phyloP scores from a whole-genome alignment of 1,139 yeast genomes.

The Eremothecium gossypii region DNA sequence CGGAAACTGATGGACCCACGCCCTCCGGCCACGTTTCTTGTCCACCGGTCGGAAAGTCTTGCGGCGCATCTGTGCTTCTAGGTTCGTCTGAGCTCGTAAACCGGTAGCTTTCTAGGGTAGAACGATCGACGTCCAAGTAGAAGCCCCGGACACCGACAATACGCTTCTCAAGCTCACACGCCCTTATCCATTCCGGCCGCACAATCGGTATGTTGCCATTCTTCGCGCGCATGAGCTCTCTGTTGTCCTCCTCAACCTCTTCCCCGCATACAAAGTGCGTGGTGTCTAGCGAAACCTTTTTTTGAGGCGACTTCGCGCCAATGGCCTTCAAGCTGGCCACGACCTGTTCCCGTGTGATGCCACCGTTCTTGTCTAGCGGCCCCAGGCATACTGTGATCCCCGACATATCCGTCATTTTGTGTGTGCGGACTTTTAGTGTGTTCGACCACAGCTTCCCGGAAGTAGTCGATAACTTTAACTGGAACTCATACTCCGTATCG shows the following conservation, averaged over 20 bases:
- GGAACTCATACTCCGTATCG: slow-evolving; percentile 74
- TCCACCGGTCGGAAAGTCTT: not conserved
- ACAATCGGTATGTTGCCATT: slow-evolving; percentile 88
- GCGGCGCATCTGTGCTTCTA: slow-evolving; percentile 10
- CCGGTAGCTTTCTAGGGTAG: slow-evolving; percentile 27
- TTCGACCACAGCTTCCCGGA: slow-evolving; percentile 79
- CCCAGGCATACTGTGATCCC: slow-evolving; percentile 93
- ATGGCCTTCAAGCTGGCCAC: slow-evolving; percentile 53
- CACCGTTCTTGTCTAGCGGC: slow-evolving; percentile 55
- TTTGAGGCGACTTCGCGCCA: slow-evolving; percentile 79
- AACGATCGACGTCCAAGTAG: slow-evolving; percentile 43
- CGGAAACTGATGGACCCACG: not conserved
- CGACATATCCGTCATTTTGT: slow-evolving; percentile 89
- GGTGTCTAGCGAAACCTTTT: slow-evolving; percentile 73
- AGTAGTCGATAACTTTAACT: slow-evolving; percentile 72
- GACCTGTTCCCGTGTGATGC: slow-evolving; percentile 52
- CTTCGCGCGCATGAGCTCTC: slow-evolving; percentile 53
- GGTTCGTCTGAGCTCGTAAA: slow-evolving; percentile 22
- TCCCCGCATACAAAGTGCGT: slow-evolving; percentile 81
- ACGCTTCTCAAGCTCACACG: slow-evolving; percentile 82
- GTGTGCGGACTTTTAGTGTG: slow-evolving; percentile 63
- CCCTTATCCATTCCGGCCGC: slow-evolving; percentile 94
- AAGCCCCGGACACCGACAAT: slow-evolving; percentile 89
- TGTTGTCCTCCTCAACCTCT: slow-evolving; percentile 31
- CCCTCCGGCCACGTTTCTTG: not conserved